Percentiles rank a stretch among this genome's conserved stretches.
These are phyloP conservation scores for Psophocarpus tetragonolobus DNA, from an alignment of 306 rosid genomes.

Conservation along the genomic window DNA sequence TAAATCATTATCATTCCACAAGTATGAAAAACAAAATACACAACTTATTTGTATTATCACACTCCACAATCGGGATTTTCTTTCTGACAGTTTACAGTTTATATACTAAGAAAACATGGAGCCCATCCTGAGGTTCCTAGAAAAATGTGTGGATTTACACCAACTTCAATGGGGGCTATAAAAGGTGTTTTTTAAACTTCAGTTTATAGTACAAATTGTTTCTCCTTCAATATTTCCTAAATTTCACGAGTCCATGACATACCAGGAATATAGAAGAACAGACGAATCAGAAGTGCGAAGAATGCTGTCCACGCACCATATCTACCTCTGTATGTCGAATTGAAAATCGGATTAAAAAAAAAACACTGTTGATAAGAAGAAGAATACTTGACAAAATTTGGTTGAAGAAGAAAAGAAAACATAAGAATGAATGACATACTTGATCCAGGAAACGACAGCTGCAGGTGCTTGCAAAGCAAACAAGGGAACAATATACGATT, in stretches of 20 bases:
- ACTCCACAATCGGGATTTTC: constrained; percentile 10
- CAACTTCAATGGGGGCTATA: not conserved
- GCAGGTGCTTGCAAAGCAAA: constrained; percentile 87
- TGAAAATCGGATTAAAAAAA: constrained; percentile 4
- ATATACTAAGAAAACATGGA: not conserved
- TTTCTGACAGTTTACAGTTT: constrained; percentile 4
- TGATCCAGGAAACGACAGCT: constrained; percentile 65
- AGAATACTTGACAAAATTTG: not conserved
- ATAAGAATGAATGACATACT: constrained; percentile 47
- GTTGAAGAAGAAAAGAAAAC: constrained; percentile 12
- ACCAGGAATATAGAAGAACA: constrained; percentile 66
- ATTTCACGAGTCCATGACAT: not conserved
- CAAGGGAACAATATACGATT: constrained; percentile 75
- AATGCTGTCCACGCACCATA: constrained; percentile 89
- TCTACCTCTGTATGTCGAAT: constrained; percentile 69
- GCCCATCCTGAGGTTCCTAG: not conserved
- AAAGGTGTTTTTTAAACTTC: not conserved
- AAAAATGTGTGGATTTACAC: constrained; percentile 6
- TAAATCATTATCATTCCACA: not conserved
- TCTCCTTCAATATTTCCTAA: constrained; percentile 18
- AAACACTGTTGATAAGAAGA: not conserved
- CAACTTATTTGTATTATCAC: not conserved
- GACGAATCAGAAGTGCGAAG: constrained; percentile 81
- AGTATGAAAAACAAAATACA: constrained; percentile 27
- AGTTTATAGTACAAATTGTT: not conserved